These are phyloP conservation scores for Termitomyces sp. DNA, from an alignment of 768 basidiomycete species.

Conservation along the genomic window DNA sequence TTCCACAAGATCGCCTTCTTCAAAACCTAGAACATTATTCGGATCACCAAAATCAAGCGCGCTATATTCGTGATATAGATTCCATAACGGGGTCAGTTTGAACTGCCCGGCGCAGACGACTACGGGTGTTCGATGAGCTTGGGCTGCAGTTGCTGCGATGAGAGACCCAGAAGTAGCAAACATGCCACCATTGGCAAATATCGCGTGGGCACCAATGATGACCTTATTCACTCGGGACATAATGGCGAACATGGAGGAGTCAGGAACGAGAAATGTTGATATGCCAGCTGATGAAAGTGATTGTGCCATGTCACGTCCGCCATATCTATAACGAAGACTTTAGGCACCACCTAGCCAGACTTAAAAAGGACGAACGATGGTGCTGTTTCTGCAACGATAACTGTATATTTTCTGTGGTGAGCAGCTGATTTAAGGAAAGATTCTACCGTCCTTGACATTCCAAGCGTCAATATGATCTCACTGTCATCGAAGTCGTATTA, in stretches of 20 bases:
- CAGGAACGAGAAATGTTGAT: slow-evolving; percentile 94
- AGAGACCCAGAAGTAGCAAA: slow-evolving; percentile 85
- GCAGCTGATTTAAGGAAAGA: slow-evolving; percentile 89
- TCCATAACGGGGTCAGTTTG: slow-evolving; percentile 91
- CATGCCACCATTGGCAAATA: slow-evolving; percentile 95
- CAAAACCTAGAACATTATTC: slow-evolving; percentile 58
- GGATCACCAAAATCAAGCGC: slow-evolving; percentile 77
- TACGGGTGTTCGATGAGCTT: slow-evolving; percentile 85
- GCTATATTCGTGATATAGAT: slow-evolving; percentile 80
- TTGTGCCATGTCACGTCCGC: slow-evolving; percentile 80
- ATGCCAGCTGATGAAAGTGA: slow-evolving; percentile 77
- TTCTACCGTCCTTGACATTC: slow-evolving; percentile 92
- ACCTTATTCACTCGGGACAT: slow-evolving; percentile 98
- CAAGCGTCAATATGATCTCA: slow-evolving; percentile 91
- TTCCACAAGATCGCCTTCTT: slow-evolving; percentile 74
- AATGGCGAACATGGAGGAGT: slow-evolving; percentile 91
- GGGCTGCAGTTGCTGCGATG: slow-evolving; percentile 81
- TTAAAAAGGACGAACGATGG: slow-evolving; percentile 62
- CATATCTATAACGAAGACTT: slow-evolving; percentile 46
- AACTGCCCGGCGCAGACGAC: slow-evolving; percentile 95
- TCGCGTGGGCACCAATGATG: slow-evolving; percentile 90
- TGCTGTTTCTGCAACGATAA: slow-evolving; percentile 93
- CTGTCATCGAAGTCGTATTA: slow-evolving; percentile 32
- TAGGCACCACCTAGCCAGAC: slow-evolving; percentile 1
- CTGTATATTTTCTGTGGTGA: slow-evolving; percentile 88